A percentile compares a stretch with the other conserved stretches of the same genome.
phyloP scores from a whole-genome alignment of 2,329 filamentous ascomycete species.

The Aspergillus eucalypticola region DNA sequence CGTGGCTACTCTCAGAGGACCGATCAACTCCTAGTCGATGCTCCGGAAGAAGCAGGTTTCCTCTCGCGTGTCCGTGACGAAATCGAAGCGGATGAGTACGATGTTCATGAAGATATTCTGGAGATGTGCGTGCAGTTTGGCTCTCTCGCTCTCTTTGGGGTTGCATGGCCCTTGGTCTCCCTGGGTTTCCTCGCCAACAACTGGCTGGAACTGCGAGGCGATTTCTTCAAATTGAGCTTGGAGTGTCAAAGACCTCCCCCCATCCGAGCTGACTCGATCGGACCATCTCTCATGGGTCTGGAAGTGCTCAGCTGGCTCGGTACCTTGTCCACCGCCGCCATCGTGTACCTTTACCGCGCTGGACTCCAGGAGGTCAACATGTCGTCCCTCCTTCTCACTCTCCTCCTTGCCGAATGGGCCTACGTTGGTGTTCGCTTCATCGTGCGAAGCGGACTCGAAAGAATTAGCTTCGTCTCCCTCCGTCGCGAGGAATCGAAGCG shows the following conservation, averaged over 20 bases:
- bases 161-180: conserved; percentile 91
- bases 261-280: conserved; percentile 88
- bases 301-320: conserved; percentile 93
- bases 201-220: conserved; percentile 90
- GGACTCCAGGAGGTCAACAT: conserved; percentile 66
- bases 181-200: conserved; percentile 91
- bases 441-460: conserved; percentile 70
- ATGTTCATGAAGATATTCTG: conserved; percentile 85
- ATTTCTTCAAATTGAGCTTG: conserved; percentile 90
- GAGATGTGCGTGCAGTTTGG: conserved; percentile 92
- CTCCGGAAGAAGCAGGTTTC: conserved; percentile 76
- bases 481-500: conserved; percentile 79
- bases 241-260: conserved; percentile 88
- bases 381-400: conserved; percentile 74
- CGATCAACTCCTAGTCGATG: conserved; percentile 59
- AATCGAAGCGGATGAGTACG: conserved; percentile 78
- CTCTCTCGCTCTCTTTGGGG: conserved; percentile 87
- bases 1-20: conserved; percentile 41
- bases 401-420: conserved; percentile 81
- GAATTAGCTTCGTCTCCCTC: conserved; percentile 77
- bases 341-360: conserved; percentile 83
- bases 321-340: conserved; percentile 79
- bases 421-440: conserved; percentile 73
- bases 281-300: conserved; percentile 83
- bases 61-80: conserved; percentile 79